A percentile compares a stretch with the other conserved stretches of the same genome.
These are phyloP conservation scores for Aspergillus nanangensis DNA, from an alignment of 495 filamentous ascomycete genomes.

Conservation along the genomic window DNA sequence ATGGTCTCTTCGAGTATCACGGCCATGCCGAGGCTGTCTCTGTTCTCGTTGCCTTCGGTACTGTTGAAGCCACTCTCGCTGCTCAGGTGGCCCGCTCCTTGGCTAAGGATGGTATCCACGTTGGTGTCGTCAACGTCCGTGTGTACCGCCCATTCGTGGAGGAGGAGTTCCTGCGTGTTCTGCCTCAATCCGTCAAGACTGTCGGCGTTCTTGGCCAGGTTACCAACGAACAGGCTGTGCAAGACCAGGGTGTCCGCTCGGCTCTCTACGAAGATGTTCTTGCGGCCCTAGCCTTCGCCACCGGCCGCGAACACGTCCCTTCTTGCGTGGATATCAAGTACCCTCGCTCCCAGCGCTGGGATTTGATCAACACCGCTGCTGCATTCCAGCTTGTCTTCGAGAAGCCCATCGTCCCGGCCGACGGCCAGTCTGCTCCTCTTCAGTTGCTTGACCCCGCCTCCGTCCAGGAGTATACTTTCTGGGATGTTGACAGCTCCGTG, in stretches of 20 bases:
- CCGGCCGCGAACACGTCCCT: conserved; percentile 55
- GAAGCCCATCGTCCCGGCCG: conserved; percentile 45
- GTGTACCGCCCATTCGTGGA: conserved; percentile 94
- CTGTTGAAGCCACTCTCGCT: conserved; percentile 79
- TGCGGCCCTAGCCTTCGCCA: conserved; percentile 74
- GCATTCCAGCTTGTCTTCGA: conserved; percentile 60
- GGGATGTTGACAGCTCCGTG: conserved; percentile 78
- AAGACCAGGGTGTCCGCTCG: conserved; percentile 71
- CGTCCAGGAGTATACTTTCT: conserved; percentile 85
- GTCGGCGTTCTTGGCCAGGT: conserved; percentile 69
- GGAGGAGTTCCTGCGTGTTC: conserved; percentile 77
- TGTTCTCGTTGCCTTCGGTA: conserved; percentile 89
- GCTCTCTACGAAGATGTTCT: conserved; percentile 86
- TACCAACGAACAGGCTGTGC: conserved; percentile 45
- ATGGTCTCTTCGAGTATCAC: conserved; percentile 88
- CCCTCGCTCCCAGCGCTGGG: conserved; percentile 72
- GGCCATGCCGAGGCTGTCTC: conserved; percentile 73
- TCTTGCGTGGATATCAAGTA: conserved; percentile 83
- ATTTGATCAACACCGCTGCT: conserved; percentile 68
- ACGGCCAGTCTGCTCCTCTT: conserved; percentile 29
- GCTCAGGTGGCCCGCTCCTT: conserved; percentile 75
- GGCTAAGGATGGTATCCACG: conserved; percentile 61
- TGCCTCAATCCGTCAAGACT: conserved; percentile 69
- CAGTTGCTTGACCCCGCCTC: conserved; percentile 42
- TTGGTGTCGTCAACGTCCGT: conserved; percentile 86